phyloP scores from a whole-genome alignment of 805 yeast species.

The Kuraishia hungarica region DNA sequence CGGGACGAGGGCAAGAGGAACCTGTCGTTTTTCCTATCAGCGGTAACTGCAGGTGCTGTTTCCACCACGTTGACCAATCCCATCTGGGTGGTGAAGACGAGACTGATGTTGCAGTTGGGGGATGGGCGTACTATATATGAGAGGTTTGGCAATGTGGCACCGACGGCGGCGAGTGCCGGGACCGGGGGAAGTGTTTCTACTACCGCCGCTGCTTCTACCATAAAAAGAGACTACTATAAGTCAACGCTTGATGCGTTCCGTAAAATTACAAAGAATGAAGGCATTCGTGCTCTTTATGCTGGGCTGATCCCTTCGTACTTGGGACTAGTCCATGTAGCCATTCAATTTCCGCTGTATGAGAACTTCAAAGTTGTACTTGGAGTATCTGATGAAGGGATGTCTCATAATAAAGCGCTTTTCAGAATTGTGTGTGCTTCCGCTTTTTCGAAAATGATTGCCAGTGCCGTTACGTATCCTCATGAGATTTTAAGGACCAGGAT shows the following conservation, averaged over 20 bases:
- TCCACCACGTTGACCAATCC: slow-evolving; percentile 87
- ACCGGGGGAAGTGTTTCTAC: slow-evolving; percentile 6
- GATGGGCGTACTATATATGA: slow-evolving; percentile 30
- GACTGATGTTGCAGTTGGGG: slow-evolving; percentile 80
- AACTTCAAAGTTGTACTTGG: slow-evolving; percentile 39
- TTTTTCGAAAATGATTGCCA: slow-evolving; percentile 80
- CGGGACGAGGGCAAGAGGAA: slow-evolving; percentile 14
- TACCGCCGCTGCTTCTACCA: not conserved
- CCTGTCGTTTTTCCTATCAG: slow-evolving; percentile 42
- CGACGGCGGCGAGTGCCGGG: too few relatives aligned
- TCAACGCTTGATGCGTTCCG: slow-evolving; percentile 81
- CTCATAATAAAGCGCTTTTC: slow-evolving; percentile 15
- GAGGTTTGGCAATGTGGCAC: too few relatives aligned
- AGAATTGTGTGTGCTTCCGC: slow-evolving; percentile 62
- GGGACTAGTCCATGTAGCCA: slow-evolving; percentile 89
- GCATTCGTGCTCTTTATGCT: slow-evolving; percentile 71
- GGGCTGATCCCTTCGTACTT: slow-evolving; percentile 87
- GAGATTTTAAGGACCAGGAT: slow-evolving; percentile 88
- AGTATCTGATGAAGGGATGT: slow-evolving; percentile 7
- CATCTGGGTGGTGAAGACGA: slow-evolving; percentile 94
- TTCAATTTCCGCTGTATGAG: slow-evolving; percentile 93
- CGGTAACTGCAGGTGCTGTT: slow-evolving; percentile 82
- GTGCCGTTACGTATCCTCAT: slow-evolving; percentile 88
- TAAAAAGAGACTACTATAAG: slow-evolving; percentile 36
- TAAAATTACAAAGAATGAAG: slow-evolving; percentile 75